A percentile compares a stretch with the other conserved stretches of the same genome.
Evolutionary conservation across 495 filamentous ascomycete species (phyloP).

Genomic region (Articulospora tetracladia): DNA sequence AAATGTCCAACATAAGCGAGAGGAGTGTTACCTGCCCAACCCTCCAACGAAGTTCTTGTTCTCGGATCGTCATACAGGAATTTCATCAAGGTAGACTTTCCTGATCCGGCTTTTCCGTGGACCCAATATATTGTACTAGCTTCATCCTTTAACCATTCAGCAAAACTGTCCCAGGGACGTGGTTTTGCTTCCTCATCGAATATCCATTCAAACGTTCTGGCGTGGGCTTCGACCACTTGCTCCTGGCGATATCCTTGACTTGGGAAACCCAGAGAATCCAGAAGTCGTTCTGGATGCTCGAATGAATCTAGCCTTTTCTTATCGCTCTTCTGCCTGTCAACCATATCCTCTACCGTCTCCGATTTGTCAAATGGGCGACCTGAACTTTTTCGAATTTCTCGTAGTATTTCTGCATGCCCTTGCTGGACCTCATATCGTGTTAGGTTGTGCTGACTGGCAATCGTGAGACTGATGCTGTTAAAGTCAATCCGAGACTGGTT

Average conservation of each 20-base stretch:
- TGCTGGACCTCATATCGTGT: neutral
- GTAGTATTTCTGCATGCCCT: neutral
- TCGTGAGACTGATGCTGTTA: neutral
- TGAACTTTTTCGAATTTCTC: neutral
- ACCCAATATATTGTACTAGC: conserved; percentile 33
- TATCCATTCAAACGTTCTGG: conserved; percentile 29
- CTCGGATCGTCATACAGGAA: conserved; percentile 22
- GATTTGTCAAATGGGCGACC: neutral
- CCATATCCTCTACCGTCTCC: neutral
- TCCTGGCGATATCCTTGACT: conserved; percentile 23
- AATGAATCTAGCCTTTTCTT: neutral
- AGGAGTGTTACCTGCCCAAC: conserved; percentile 21
- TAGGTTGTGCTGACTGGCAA: neutral
- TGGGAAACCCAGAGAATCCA: conserved; percentile 19
- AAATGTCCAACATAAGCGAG: conserved; percentile 24
- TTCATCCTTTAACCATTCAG: conserved; percentile 18
- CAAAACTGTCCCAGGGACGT: conserved; percentile 12
- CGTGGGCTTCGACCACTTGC: conserved; percentile 21
- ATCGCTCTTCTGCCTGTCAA: neutral
- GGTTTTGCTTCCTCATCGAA: conserved; percentile 1
- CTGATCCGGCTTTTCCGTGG: conserved; percentile 33
- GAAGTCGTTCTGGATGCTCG: no score
- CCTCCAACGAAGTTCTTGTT: conserved; percentile 6
- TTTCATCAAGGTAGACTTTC: conserved; percentile 40
- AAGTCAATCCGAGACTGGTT: neutral